Conservation (phyloP, 306 rosid species). For the Corylus americana region DNA sequence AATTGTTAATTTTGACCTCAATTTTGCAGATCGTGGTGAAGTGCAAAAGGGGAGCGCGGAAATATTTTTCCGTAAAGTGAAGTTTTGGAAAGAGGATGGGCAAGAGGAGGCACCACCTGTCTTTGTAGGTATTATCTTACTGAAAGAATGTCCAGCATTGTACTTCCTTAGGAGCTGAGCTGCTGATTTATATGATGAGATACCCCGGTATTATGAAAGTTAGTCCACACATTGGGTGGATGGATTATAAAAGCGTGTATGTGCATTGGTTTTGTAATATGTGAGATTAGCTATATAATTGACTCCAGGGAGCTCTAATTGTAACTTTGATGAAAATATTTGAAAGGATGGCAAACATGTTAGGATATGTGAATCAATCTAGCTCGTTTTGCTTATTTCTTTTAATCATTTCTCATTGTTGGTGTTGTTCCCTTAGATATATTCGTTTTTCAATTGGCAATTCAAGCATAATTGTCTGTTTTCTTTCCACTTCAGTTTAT, state of each 20-base stretch:
- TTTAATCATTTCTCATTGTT: background rate
- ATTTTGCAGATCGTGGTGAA: slow-evolving; percentile 72
- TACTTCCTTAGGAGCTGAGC: slow-evolving; percentile 22
- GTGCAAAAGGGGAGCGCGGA: slow-evolving; percentile 71
- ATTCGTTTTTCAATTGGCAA: background rate
- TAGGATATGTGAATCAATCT: background rate
- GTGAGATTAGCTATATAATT: too few species aligned
- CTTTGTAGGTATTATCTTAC: slow-evolving; percentile 93
- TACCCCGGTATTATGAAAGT: too few species aligned
- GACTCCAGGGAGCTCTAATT: too few species aligned
- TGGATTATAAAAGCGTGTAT: too few species aligned
- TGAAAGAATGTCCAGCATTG: slow-evolving; percentile 42
- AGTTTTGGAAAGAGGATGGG: slow-evolving; percentile 85
- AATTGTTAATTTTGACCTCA: background rate
- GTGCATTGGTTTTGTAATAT: too few species aligned
- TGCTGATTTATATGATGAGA: background rate
- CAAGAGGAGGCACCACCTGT: slow-evolving; percentile 92
- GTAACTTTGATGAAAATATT: background rate
- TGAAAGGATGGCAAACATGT: background rate
- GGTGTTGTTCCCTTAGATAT: background rate
- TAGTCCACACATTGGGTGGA: too few species aligned
- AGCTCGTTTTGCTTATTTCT: background rate
- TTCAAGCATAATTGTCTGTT: background rate
- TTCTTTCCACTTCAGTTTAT: slow-evolving; percentile 3
- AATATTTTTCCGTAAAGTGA: slow-evolving; percentile 83